phyloP scores from a whole-genome alignment of 1,139 yeast genomes.

The Pichia inconspicua region DNA sequence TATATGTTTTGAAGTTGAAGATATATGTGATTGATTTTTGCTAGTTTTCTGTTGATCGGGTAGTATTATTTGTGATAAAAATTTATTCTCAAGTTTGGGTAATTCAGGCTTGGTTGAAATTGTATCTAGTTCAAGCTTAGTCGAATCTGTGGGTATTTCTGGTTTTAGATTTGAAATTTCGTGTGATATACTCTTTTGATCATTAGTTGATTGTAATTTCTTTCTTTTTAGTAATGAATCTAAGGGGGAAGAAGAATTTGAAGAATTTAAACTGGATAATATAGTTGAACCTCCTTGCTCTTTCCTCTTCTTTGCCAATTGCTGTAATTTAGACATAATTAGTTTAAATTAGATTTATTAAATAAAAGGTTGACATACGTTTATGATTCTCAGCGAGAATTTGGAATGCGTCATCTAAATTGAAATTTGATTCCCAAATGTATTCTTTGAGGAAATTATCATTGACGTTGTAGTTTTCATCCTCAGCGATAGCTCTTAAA shows the following conservation, averaged over 20 bases:
- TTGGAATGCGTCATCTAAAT: conserved; percentile 9
- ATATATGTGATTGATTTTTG: background rate
- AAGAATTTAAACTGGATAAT: background rate
- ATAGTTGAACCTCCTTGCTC: background rate
- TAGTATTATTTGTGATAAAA: background rate
- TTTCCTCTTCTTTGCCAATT: conserved; percentile 11
- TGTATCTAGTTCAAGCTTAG: too few relatives aligned
- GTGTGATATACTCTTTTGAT: background rate
- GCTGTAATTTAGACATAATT: conserved; percentile 14
- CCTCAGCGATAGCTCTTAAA: conserved; percentile 2
- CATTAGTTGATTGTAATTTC: background rate
- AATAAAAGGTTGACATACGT: conserved; percentile 29
- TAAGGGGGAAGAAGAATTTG: background rate
- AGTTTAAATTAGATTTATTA: background rate
- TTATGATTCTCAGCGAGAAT: conserved; percentile 20
- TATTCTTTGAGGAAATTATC: conserved; percentile 13
- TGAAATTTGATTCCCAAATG: conserved; percentile 13
- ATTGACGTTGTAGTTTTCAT: background rate
- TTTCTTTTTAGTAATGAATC: background rate
- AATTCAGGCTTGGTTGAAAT: too few relatives aligned
- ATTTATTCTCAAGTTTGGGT: too few relatives aligned
- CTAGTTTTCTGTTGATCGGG: background rate
- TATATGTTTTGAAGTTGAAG: conserved; percentile 27
- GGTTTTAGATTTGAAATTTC: background rate
- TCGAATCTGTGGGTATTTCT: background rate